Evolutionary conservation across 2,329 filamentous ascomycete genomes (phyloP), one percentile per base, ranked within the genome.

Genomic region (Cryphonectria naterciae): DNA sequence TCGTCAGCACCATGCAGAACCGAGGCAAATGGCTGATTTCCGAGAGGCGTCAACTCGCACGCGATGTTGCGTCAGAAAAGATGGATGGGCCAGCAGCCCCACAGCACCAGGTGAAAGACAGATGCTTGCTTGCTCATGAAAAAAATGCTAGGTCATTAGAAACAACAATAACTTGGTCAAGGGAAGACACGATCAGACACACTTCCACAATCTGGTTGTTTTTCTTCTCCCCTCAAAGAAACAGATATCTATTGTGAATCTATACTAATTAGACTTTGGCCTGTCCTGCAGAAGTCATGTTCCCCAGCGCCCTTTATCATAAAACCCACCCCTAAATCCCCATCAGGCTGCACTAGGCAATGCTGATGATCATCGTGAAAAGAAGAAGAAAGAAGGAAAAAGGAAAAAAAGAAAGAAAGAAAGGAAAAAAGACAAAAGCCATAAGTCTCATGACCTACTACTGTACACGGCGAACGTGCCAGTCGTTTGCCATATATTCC

Each of bases 401-500:
- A 60, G 6, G 25, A 60, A 32, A 32, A 32, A 58, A 10, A 28
- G 13, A 58, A 58, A 11, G 32, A 58, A 17, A 32, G 2, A 35
- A 35, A 60, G 7, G 39, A 22, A 41, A 43, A 39, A 28, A 61
- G 15, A 37, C n/a, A 62, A 41, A 11, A 43, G 25, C 22, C n/a
- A 64, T 64, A 19, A 39, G 61, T n/a, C 61, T 64, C 61, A 58
- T 58, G 54, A 35, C 54, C 54, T 17, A 28, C 25, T 58, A 58
- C 58, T 61, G 58, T 61, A 61, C 58, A 61, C 28, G 58, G 58
- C 54, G 22, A 39, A n/a, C 58, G 58, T 15, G 32, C 58, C 58
- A 61, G 58, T 39, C 58, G 58, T 35, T 35, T 39, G 58, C 58
- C 58, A 39, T 35, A 35, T 13, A 32, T 37, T 22, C 19, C 32